A percentile compares a stretch with the other conserved stretches of the same genome.
These are phyloP conservation scores for Talaromyces nanjingensis DNA, from an alignment of 495 filamentous ascomycete species.

Conservation along the genomic window DNA sequence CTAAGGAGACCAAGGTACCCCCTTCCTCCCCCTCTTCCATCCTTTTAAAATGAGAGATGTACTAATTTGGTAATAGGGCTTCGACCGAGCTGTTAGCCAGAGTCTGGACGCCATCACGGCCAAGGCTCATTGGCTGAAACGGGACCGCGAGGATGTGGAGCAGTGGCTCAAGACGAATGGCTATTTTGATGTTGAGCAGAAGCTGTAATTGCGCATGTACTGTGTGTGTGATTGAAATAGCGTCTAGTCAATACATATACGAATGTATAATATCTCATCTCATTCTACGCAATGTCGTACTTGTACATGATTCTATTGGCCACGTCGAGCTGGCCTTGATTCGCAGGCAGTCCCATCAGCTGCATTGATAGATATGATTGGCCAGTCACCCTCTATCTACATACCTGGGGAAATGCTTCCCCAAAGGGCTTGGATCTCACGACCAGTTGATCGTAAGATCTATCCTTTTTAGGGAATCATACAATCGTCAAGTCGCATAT, in stretches of 20 bases:
- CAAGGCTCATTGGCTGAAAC: conserved; percentile 55
- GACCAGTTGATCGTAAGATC: neutral
- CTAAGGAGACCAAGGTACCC: conserved; percentile 67
- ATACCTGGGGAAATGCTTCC: neutral
- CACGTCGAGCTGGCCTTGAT: neutral
- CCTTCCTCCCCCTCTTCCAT: conserved; percentile 3
- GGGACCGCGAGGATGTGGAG: conserved; percentile 55
- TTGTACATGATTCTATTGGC: too few relatives aligned
- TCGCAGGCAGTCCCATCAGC: neutral
- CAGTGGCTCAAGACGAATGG: conserved; percentile 53
- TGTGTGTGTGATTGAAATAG: neutral
- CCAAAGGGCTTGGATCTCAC: neutral
- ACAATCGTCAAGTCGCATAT: neutral
- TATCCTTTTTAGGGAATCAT: neutral
- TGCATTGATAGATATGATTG: neutral
- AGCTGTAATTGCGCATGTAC: conserved; percentile 24
- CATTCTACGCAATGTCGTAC: neutral
- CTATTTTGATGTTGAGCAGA: conserved; percentile 35
- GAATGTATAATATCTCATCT: neutral
- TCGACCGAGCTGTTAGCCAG: conserved; percentile 55
- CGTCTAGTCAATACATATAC: neutral
- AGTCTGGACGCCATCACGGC: conserved; percentile 53
- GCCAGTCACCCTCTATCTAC: neutral
- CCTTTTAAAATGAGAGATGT: conserved; percentile 10
- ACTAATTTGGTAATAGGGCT: conserved; percentile 28